Conservation (phyloP, 2,329 filamentous ascomycete genomes). For the Aspergillus viridinutans region DNA sequence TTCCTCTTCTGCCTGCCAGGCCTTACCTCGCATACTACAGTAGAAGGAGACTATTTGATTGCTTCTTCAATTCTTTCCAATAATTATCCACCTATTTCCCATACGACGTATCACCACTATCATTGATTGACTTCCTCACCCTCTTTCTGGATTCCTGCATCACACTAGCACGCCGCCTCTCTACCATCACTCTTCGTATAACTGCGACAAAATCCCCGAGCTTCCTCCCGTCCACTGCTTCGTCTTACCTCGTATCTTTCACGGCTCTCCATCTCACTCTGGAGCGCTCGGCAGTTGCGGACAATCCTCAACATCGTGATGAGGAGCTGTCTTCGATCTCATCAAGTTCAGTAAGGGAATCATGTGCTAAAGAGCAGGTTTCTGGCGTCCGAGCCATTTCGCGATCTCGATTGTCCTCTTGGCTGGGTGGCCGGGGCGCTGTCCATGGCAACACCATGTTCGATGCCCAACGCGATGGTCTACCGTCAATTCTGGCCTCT, state of each 20-base stretch:
- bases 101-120: neutral
- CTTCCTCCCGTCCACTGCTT: neutral
- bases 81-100: neutral
- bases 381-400: slow-evolving; percentile 33
- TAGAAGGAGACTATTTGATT: neutral
- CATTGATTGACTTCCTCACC: neutral
- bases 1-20: slow-evolving; percentile 6
- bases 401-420: slow-evolving; percentile 30
- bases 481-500: slow-evolving; percentile 29
- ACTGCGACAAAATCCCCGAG: neutral
- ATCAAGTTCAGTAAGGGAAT: slow-evolving; percentile 22
- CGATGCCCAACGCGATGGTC: slow-evolving; percentile 36
- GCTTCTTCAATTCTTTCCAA: neutral
- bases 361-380: slow-evolving; percentile 38
- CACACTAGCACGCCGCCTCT: neutral
- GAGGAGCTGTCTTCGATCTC: slow-evolving; percentile 17
- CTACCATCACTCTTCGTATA: neutral
- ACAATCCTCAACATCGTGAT: slow-evolving; percentile 8
- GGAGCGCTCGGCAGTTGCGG: slow-evolving; percentile 16
- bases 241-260: slow-evolving; percentile 1
- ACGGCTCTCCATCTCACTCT: slow-evolving; percentile 10
- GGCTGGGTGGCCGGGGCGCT: slow-evolving; percentile 28
- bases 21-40: neutral
- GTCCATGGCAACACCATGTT: slow-evolving; percentile 41
- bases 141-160: neutral